Evolutionary conservation across 768 basidiomycete genomes (phyloP).

Genomic region (Fibroporia radiculosa): DNA sequence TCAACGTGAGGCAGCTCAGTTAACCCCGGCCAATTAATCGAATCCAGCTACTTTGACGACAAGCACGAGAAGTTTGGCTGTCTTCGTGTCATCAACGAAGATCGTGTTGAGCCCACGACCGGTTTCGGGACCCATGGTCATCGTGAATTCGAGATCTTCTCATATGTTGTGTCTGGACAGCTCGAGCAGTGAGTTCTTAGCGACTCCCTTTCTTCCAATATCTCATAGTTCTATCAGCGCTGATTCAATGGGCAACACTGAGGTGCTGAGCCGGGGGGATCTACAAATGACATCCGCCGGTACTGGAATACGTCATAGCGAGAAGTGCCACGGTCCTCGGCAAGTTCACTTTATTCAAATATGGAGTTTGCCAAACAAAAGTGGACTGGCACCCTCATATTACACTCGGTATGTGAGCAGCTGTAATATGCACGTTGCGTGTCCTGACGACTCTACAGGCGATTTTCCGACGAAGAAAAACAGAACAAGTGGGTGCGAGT

Average conservation of each 20-base stretch:
- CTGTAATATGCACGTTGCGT: neutral
- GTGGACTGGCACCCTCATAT: conserved; percentile 63
- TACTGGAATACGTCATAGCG: conserved; percentile 84
- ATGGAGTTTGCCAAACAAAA: conserved; percentile 47
- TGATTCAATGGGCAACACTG: conserved; percentile 89
- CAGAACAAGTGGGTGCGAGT: conserved; percentile 59
- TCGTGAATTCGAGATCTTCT: conserved; percentile 86
- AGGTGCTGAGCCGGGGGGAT: conserved; percentile 83
- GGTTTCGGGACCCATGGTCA: conserved; percentile 88
- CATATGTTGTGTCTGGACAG: conserved; percentile 72
- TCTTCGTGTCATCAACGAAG: conserved; percentile 89
- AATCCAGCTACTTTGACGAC: conserved; percentile 49
- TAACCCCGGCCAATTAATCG: neutral
- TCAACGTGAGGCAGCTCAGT: conserved; percentile 12
- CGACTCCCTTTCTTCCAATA: too few species aligned
- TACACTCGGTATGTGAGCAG: conserved; percentile 58
- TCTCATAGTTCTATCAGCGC: conserved; percentile 38
- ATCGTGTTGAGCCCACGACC: conserved; percentile 63
- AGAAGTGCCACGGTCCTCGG: conserved; percentile 43
- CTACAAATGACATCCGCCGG: conserved; percentile 90
- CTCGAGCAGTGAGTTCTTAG: conserved; percentile 63
- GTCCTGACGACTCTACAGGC: conserved; percentile 23
- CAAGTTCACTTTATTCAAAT: conserved; percentile 62
- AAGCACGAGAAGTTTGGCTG: conserved; percentile 56
- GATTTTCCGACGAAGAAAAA: conserved; percentile 82